phyloP scores from a whole-genome alignment of 768 basidiomycete species.

The Pleurotus sapidus region DNA sequence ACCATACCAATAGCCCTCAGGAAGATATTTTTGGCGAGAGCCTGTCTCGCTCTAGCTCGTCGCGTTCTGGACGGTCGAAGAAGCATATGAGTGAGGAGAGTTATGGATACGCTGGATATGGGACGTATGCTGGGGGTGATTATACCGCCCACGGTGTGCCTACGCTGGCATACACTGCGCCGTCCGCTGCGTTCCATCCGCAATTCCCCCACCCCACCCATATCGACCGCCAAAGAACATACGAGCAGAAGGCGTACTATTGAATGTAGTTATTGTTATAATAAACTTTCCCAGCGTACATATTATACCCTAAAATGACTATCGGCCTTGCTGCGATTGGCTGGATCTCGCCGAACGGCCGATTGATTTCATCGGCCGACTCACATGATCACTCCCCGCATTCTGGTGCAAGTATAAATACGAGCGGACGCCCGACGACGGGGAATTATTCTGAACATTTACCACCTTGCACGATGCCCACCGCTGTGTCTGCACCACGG shows the following conservation, averaged over 20 bases:
- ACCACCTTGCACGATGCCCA: conserved; percentile 31
- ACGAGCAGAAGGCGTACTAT: neutral
- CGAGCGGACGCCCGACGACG: neutral
- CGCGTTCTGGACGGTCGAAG: neutral
- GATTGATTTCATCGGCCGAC: neutral
- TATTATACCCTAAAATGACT: neutral
- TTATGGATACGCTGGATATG: conserved; percentile 1
- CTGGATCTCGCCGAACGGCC: neutral
- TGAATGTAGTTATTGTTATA: neutral
- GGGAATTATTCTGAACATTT: neutral
- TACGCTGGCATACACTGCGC: neutral
- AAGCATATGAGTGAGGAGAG: conserved; percentile 4
- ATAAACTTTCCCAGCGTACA: neutral
- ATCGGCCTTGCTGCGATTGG: neutral
- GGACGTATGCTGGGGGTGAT: neutral
- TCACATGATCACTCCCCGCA: neutral
- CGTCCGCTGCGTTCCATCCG: neutral
- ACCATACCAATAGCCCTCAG: neutral
- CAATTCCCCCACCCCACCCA: conserved; percentile 2
- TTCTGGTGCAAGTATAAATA: neutral
- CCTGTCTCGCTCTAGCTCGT: neutral
- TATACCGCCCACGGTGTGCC: neutral
- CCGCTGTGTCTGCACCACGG: conserved; percentile 52
- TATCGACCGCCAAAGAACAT: neutral
- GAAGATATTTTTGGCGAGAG: neutral